Percentiles rank a stretch among this genome's conserved stretches.
phyloP scores from a whole-genome alignment of 2,329 filamentous ascomycete species.

The Teratosphaeriaceae sp. region DNA sequence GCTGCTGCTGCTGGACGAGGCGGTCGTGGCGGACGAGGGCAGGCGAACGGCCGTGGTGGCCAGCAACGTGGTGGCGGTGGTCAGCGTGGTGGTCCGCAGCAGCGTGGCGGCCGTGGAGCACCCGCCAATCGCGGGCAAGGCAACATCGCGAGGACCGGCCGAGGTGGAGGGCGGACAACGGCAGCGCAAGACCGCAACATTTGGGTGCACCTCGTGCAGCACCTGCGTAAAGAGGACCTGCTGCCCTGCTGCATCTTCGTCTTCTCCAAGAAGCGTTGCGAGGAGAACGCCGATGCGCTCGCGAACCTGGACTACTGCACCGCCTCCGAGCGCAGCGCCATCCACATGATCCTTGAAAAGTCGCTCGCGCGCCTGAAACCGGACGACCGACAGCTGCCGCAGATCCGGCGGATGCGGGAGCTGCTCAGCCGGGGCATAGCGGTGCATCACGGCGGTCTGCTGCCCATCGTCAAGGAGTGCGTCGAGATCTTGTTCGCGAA shows the following conservation, averaged over 20 bases:
- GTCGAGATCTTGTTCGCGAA: constrained; percentile 99
- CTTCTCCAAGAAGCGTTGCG: constrained; percentile 97
- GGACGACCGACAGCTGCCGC: constrained; percentile 79
- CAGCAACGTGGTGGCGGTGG: too few relatives aligned
- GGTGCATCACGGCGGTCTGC: constrained; percentile 90
- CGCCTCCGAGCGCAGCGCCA: constrained; percentile 90
- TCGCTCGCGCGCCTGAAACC: constrained; percentile 90
- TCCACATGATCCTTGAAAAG: constrained; percentile 86
- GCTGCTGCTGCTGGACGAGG: too few relatives aligned
- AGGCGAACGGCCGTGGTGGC: too few relatives aligned
- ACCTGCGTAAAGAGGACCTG: constrained; percentile 97
- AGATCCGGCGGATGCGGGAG: constrained; percentile 86
- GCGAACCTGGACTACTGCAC: constrained; percentile 90
- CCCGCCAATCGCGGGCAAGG: constrained; percentile 88
- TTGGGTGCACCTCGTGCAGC: too few relatives aligned
- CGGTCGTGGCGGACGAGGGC: too few relatives aligned
- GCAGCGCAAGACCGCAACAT: constrained; percentile 92
- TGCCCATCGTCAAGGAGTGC: constrained; percentile 95
- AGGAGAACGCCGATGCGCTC: constrained; percentile 81
- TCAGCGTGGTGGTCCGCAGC: too few relatives aligned
- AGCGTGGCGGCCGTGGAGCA: too few relatives aligned
- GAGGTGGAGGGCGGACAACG: constrained; percentile 66
- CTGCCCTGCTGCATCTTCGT: constrained; percentile 99
- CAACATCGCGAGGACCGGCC: constrained; percentile 87
- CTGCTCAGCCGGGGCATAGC: constrained; percentile 87